Conservation (phyloP, 2,329 filamentous ascomycete species). For the Coniochaeta ligniaria region DNA sequence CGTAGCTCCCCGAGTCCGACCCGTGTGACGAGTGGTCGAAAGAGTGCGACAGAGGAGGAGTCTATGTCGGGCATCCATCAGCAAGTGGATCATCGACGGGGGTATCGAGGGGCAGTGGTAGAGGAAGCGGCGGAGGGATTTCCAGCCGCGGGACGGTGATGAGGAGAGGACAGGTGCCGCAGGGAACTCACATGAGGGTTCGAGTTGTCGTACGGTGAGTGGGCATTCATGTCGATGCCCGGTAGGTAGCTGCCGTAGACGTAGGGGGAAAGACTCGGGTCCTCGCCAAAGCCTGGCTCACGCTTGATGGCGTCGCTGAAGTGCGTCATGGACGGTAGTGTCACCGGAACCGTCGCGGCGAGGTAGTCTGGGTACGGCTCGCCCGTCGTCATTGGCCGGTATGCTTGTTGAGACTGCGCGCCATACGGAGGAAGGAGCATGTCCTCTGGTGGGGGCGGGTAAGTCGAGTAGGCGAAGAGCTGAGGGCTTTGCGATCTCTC, state of each 20-base stretch:
- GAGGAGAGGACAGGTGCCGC: constrained; percentile 25
- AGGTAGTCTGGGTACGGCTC: constrained; percentile 50
- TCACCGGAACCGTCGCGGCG: constrained; percentile 46
- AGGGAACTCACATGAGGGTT: constrained; percentile 67
- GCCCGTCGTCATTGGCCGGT: constrained; percentile 40
- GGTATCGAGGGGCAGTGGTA: constrained; percentile 7
- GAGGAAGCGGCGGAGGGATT: not conserved
- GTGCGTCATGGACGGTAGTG: constrained; percentile 58
- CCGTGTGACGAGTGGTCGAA: constrained; percentile 61
- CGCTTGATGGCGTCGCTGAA: constrained; percentile 61
- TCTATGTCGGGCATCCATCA: constrained; percentile 49
- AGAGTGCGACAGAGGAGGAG: constrained; percentile 68
- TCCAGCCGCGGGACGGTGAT: constrained; percentile 4
- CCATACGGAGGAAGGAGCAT: constrained; percentile 54
- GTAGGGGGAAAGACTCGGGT: constrained; percentile 55
- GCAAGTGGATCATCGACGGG: constrained; percentile 27
- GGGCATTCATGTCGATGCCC: constrained; percentile 53
- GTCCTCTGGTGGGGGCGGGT: constrained; percentile 56
- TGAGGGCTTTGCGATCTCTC: constrained; percentile 67
- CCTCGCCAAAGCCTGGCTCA: constrained; percentile 47
- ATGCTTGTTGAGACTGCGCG: constrained; percentile 42
- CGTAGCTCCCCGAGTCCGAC: constrained; percentile 51
- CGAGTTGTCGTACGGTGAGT: constrained; percentile 58
- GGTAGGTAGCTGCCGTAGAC: constrained; percentile 58
- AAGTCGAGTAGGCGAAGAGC: constrained; percentile 55